Base-by-base conservation (phyloP, 2,329 filamentous ascomycete genomes). In the Byssothecium circinans region DNA sequence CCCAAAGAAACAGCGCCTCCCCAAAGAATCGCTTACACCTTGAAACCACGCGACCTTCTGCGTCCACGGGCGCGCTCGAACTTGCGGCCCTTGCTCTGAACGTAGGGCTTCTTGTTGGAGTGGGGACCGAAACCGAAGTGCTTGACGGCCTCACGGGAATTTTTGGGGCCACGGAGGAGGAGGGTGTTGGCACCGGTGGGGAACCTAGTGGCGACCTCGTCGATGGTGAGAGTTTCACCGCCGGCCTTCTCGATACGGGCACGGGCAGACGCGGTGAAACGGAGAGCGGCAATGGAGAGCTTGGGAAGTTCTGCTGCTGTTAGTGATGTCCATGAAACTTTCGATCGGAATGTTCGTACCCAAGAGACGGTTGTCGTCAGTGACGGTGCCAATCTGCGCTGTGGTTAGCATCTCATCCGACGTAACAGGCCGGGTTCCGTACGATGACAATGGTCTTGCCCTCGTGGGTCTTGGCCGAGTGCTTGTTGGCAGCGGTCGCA, bases 11-110 rank as follows among this genome's bases (percentile, higher is more conserved):
- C 59, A 57, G 53, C 57, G 58, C 58, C 57, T 57, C 53, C 53
- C 56, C 49, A 46, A 45, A 56, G 59, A 54, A 60, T 50, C 54
- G 58, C 57, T 89, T 96, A 99, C 76, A 99, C 94, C 91, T 99
- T 99, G 91, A 99, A 99, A 85, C 95, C 94, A 74, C 89, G 86
- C 71, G 91, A 97, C 77, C 91, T 84, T 87, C 94, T 95, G 81
- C 94, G 91, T 79, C 94, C 95, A 94, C 94, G 91, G 73, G 91
- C 94, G 73, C 86, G 85, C 87, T 99, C 95, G 83, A 99, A 99
- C 85, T 99, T 99, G 81, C 94, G 88, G 74, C 95, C 95, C 89
- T 99, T 99, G 83, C 90, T 95, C 79, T 90, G 84, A 72, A 99
- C 84, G 69, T 95, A 89, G 67, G 92, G 92, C 85, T 96, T 97